Evolutionary conservation across 202 grass and related monocot genomes (phyloP), one percentile per base, ranked within the genome.

Genomic region (Carex arenaria): DNA sequence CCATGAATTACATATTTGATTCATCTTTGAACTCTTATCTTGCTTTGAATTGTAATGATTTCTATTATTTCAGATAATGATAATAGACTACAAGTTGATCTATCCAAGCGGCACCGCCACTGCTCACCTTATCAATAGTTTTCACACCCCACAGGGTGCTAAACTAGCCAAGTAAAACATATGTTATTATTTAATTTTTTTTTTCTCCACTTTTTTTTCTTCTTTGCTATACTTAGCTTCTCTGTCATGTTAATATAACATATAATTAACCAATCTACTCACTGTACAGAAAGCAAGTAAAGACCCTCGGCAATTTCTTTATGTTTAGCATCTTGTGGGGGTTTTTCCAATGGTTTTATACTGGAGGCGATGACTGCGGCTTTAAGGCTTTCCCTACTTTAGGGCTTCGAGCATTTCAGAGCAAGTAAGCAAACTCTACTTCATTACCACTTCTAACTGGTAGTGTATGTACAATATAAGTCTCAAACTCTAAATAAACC

Each of bases 331-430:
- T 94, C 51, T 31, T 94, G 8, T 91, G 92, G 92, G 92, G 82
- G 28, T 85, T 94, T 66, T 86, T 94, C 60, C 89, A 94, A 69
- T 91, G 89, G 92, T 94, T 91, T 84, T 94, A 89, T 82, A 94
- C 87, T 73, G 92, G 85, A 64, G 88, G 87, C 5, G 87, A 94
- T 23, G 47, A 49, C 43, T 94, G 92, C n/a, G 92, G 92, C 68
- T 97, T 94, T 78, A 80, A 68, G 63, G 14, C 87, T 10, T 97
- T 97, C 70, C 91, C 90, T 40, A 91, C 90, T 61, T 30, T 97
- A 64, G 92, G 92, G 23, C 89, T 97, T n/a, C 61, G 89, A 83
- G 92, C 94, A 14, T 89, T 88, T 87, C 80, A 56, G 7, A 88
- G 85, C 63, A 94, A 79, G 92, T 91, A 87, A 61, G 82, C 69